Conservation (phyloP, 1,284 basidiomycete genomes). For the Hymenochaete sp. region DNA sequence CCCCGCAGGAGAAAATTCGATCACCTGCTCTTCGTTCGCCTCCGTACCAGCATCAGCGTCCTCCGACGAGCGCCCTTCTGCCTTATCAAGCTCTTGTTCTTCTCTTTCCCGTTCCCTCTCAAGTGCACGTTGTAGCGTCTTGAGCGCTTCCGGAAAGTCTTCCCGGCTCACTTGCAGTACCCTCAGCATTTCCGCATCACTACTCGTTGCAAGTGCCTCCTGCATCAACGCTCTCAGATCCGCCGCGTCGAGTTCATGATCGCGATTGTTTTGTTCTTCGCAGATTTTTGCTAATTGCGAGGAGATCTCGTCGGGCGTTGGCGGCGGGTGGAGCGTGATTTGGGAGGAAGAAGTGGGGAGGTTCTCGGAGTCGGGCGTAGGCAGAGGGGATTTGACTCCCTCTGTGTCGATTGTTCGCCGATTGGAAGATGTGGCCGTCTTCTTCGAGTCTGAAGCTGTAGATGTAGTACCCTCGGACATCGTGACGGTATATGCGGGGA, state of each 20-base stretch:
- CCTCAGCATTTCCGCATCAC: constrained; percentile 55
- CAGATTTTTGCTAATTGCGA: constrained; percentile 6
- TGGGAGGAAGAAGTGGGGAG: constrained; percentile 3
- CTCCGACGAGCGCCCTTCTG: neutral
- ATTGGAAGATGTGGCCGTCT: constrained; percentile 3
- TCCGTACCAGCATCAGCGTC: constrained; percentile 10
- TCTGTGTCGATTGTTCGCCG: constrained; percentile 4
- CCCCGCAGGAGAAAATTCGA: no score
- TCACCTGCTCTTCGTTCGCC: neutral
- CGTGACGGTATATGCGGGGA: constrained; percentile 23
- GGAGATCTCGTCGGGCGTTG: constrained; percentile 12
- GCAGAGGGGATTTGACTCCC: constrained; percentile 14
- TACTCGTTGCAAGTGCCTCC: constrained; percentile 45
- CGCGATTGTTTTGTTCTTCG: constrained; percentile 43
- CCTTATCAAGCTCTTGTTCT: constrained; percentile 11
- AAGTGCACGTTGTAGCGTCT: constrained; percentile 63
- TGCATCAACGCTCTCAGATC: constrained; percentile 53
- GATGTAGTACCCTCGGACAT: constrained; percentile 9
- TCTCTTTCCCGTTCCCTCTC: constrained; percentile 41
- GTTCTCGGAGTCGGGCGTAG: constrained; percentile 13
- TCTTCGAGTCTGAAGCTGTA: neutral
- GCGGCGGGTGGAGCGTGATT: constrained; percentile 7
- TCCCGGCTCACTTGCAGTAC: constrained; percentile 54
- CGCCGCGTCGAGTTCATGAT: constrained; percentile 44
- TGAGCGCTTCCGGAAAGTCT: constrained; percentile 73